Evolutionary conservation across 179 eudicot genomes (phyloP), one percentile per base, ranked within the genome.

Genomic region (Silene noctiflora): DNA sequence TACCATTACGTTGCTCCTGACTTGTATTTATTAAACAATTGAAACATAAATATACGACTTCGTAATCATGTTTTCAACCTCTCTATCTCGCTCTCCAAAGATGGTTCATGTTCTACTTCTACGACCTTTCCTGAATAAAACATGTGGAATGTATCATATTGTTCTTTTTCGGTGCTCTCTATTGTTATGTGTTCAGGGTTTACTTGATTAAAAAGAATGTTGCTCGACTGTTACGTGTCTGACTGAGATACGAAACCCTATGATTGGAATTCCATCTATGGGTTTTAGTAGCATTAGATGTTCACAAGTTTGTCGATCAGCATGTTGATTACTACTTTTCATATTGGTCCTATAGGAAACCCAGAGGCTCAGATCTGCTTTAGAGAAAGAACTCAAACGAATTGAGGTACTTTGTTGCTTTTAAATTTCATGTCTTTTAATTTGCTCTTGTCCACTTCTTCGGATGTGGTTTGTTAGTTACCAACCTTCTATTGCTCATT

Each of bases 311-410:
- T 51, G 33, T 69, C 58, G 20, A 31, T 68, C 20, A 33, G 46
- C 6, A 24, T 69, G 51, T 61, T 78, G 69, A 77, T 80, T 33
- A 75, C 21, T 59, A 62, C 53, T 42, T 77, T 77, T 42, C 17
- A 72, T 29, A 75, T 74, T 60, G 16, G 72, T 77, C 14, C 61
- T 84, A 9, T 76, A 91, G 96, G 96, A 91, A 81, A 87, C 90
- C 25, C 87, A 86, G 75, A 83, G 85, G 85, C 91, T 91, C 75
- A 86, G 85, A 72, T 83, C 82, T 77, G 86, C 86, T 72, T 79
- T 90, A 81, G 81, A 85, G 70, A 90, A 84, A 78, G 91, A 90
- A 83, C 82, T 84, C 33, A 71, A 33, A 72, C 81, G 75, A 82
- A 77, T 76, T 16, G 85, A 90, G 95, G 95, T 90, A 83, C 31